These are phyloP conservation scores for Chrysanthemum seticuspe DNA, from an alignment of 129 eudicot genomes.

Conservation along the genomic window DNA sequence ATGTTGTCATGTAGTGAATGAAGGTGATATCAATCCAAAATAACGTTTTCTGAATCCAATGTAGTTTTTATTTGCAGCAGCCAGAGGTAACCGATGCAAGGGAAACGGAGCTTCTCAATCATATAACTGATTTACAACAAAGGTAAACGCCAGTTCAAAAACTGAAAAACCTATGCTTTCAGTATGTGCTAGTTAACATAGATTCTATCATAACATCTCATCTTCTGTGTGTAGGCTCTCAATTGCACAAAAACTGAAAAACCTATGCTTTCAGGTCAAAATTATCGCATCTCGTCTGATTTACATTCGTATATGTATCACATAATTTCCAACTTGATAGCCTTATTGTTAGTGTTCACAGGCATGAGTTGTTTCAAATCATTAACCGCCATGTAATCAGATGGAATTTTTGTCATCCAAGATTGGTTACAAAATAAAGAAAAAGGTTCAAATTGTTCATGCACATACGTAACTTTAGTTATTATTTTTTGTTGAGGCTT, in stretches of 20 bases:
- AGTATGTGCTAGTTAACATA: slow-evolving; percentile 4
- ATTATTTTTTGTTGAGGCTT: slow-evolving; percentile 8
- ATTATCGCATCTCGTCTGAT: background rate
- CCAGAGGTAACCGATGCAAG: slow-evolving; percentile 66
- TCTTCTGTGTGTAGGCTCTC: slow-evolving; percentile 46
- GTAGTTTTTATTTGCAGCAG: slow-evolving; percentile 31
- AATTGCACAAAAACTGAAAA: too few species aligned
- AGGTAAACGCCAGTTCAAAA: slow-evolving; percentile 45
- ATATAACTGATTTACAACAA: slow-evolving; percentile 62
- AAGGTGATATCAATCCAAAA: too few species aligned
- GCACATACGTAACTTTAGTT: slow-evolving; percentile 25
- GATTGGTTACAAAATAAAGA: slow-evolving; percentile 9
- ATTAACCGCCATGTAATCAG: slow-evolving; percentile 16
- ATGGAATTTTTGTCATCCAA: slow-evolving; percentile 26
- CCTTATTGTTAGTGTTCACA: slow-evolving; percentile 13
- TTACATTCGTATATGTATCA: background rate
- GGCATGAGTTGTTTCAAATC: slow-evolving; percentile 28
- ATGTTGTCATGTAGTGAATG: too few species aligned
- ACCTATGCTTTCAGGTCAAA: too few species aligned
- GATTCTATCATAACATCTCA: background rate
- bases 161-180: background rate
- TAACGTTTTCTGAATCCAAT: background rate
- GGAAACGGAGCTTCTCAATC: slow-evolving; percentile 72
- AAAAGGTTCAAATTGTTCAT: background rate
- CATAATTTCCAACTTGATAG: background rate